Percentiles rank a stretch among this genome's conserved stretches.
Evolutionary conservation across 2,329 filamentous ascomycete genomes (phyloP).

Genomic region (Penicillium sp.): DNA sequence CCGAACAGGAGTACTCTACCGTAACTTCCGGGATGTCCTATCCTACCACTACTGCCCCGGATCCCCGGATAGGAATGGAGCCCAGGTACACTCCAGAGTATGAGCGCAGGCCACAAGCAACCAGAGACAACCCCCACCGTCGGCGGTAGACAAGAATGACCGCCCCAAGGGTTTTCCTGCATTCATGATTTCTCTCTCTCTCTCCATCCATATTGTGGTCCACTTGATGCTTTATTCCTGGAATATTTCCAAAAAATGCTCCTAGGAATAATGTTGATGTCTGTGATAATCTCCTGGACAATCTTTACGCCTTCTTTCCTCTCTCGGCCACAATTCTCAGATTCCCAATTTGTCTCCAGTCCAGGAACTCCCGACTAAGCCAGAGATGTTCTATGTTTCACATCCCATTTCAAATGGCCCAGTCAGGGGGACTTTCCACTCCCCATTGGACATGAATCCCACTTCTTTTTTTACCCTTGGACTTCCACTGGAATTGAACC

Average conservation of each 20-base stretch:
- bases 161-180: slow-evolving; percentile 9
- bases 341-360: slow-evolving; percentile 1
- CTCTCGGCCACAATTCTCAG: slow-evolving; percentile 4
- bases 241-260: slow-evolving; percentile 12
- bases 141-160: slow-evolving; percentile 33
- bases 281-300: slow-evolving; percentile 14
- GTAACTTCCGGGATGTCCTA: slow-evolving; percentile 44
- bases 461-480: slow-evolving; percentile 10
- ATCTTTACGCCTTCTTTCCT: slow-evolving; percentile 1
- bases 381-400: slow-evolving; percentile 5
- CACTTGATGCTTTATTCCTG: slow-evolving; percentile 18
- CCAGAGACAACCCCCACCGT: slow-evolving; percentile 43
- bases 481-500: slow-evolving; percentile 15
- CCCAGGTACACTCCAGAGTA: slow-evolving; percentile 46
- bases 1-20: slow-evolving; percentile 43
- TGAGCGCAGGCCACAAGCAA: slow-evolving; percentile 43
- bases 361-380: slow-evolving; percentile 2
- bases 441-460: slow-evolving; percentile 11
- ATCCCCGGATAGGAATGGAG: slow-evolving; percentile 46
- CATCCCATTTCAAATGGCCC: slow-evolving; percentile 5
- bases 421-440: neutral
- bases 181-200: slow-evolving; percentile 8
- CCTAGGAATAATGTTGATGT: slow-evolving; percentile 21
- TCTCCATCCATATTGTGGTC: slow-evolving; percentile 9
- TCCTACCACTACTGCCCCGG: slow-evolving; percentile 42